A percentile compares a stretch with the other conserved stretches of the same genome.
These are phyloP conservation scores for Auricularia sp. DNA, from an alignment of 768 basidiomycete genomes.

Conservation along the genomic window DNA sequence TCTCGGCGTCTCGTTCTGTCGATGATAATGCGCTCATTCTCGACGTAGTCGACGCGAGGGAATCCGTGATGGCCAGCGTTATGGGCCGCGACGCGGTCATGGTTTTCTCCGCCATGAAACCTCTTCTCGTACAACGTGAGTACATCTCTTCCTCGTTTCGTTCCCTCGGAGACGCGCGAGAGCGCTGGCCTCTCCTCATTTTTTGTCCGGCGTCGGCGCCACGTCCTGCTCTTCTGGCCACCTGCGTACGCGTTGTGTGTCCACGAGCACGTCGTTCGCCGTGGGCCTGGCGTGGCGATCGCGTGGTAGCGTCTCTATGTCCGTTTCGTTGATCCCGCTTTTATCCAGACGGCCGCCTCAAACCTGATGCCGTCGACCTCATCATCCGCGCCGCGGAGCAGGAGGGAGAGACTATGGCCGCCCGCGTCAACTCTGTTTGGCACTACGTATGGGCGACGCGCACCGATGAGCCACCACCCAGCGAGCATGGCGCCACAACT, in stretches of 20 bases:
- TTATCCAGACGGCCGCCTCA: neutral
- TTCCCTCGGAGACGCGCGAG: too few relatives aligned
- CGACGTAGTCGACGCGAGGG: neutral
- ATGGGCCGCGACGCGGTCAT: conserved; percentile 1
- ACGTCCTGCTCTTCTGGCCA: too few relatives aligned
- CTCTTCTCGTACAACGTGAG: neutral
- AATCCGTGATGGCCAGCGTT: neutral
- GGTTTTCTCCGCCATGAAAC: neutral
- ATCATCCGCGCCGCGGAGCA: neutral
- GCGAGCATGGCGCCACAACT: too few relatives aligned
- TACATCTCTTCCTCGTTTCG: neutral
- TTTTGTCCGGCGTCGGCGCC: too few relatives aligned
- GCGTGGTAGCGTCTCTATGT: too few relatives aligned
- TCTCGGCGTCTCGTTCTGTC: neutral
- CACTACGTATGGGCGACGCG: neutral
- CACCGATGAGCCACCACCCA: neutral
- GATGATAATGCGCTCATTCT: neutral
- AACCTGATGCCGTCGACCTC: neutral
- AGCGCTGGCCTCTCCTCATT: too few relatives aligned
- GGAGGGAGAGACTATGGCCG: neutral
- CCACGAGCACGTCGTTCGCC: too few relatives aligned
- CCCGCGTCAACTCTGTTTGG: neutral
- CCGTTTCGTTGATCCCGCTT: neutral
- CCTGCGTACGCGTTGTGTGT: too few relatives aligned
- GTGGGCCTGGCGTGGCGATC: too few relatives aligned